phyloP scores from a whole-genome alignment of 2,329 filamentous ascomycete genomes.

The Stemphylium beticola region DNA sequence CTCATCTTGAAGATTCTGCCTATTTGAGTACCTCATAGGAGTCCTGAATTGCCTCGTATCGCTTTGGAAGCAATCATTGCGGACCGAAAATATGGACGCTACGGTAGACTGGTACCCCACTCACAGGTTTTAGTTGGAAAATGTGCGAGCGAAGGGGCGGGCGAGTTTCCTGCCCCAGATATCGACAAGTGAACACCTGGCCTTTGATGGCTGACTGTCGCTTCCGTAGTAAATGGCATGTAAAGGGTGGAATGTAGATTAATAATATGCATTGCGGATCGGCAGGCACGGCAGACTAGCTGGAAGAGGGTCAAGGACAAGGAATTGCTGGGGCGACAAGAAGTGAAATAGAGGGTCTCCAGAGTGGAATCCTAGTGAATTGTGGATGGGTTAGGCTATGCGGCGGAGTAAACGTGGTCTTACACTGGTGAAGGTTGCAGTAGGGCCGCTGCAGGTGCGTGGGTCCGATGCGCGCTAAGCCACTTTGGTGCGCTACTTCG shows the following conservation, averaged over 20 bases:
- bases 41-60: neutral
- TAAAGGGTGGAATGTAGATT: constrained; percentile 27
- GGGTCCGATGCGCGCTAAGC: constrained; percentile 7
- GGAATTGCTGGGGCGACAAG: neutral
- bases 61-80: neutral
- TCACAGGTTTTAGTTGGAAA: neutral
- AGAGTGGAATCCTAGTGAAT: neutral
- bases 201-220: constrained; percentile 17
- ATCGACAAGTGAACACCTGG: constrained; percentile 34
- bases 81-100: neutral
- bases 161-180: neutral
- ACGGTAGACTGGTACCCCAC: neutral
- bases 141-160: neutral
- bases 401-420: constrained; percentile 33
- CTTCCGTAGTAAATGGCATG: constrained; percentile 8
- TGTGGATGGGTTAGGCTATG: constrained; percentile 1
- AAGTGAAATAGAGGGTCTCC: neutral
- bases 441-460: constrained; percentile 7
- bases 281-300: constrained; percentile 23
- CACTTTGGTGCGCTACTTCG: neutral
- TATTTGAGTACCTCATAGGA: neutral
- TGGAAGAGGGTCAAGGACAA: constrained; percentile 7
- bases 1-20: neutral
- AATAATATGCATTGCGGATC: constrained; percentile 28
- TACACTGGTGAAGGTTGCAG: constrained; percentile 12